Base-by-base conservation (phyloP, 2,329 filamentous ascomycete species). In the Apiospora rasikravindrae region DNA sequence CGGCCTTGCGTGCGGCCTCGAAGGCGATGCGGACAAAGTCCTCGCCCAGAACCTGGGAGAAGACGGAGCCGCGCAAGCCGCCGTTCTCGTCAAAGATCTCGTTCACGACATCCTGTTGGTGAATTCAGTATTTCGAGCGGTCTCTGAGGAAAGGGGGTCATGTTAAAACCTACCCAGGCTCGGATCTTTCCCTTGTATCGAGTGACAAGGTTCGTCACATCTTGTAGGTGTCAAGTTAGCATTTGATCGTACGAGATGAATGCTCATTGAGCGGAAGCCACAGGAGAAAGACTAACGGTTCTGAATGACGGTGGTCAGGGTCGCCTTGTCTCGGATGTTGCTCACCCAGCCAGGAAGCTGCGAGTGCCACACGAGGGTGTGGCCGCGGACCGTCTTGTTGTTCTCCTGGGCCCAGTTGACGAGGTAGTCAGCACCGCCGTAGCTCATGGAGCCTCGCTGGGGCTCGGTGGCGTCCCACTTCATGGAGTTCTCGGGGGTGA, bases 1-100 rank as follows among this genome's bases (percentile, higher is more conserved):
- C 92, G 19, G 90, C 91, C 11, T 85, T 85, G 69, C 88, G 87
- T 26, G 93, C 92, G 14, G 92, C 89, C 70, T 88, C 85, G 83
- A 94, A 94, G 47, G 92, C 92, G 77, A 93, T 91, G 29, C 85
- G 84, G 70, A 94, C 89, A 78, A 92, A 94, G 80, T 88, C 87
- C 82, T 93, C 91, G 64, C 92, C 92, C 5, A 94, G 86, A 2
- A 94, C 88, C 37, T 88, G 86, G 76, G 85, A 91, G 84, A 93
- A 94, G 76, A 93, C 90, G 13, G 86, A 88, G 42, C 83, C 77
- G 64, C 91, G 89, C 71, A 92, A 83, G 4, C 79, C 83, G 47
- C 90, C 91, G 76, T 90, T 86, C 75, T 92, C 89, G 75, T 87
- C 85, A 79, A 91, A 88, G 78, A 91, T 89, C 79, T 92, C 90